Percentiles rank a stretch among this genome's conserved stretches.
Evolutionary conservation across 2,329 filamentous ascomycete genomes (phyloP).

Genomic region (Fusarium liriodendri): DNA sequence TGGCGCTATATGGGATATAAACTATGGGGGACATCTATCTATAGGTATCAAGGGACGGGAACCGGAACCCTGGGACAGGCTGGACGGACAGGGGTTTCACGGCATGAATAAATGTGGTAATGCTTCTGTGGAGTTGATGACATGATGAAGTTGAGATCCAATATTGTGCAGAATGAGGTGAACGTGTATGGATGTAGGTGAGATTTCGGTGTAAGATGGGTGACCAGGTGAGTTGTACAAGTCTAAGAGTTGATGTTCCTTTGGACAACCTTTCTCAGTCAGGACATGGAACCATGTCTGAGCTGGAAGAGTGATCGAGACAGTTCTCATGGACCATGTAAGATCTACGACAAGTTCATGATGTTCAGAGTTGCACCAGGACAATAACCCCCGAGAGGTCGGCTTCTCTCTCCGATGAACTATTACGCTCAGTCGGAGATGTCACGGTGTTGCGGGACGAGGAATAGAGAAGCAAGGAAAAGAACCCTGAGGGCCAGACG

Average conservation of each 20-base stretch:
- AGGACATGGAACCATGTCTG: not conserved
- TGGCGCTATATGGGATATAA: slow-evolving; percentile 27
- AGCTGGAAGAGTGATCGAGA: not conserved
- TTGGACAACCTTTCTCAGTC: not conserved
- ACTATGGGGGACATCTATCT: not conserved
- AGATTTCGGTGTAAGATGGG: not conserved
- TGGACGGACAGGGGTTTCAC: slow-evolving; percentile 13
- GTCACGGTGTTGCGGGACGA: slow-evolving; percentile 26
- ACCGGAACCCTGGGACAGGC: slow-evolving; percentile 7
- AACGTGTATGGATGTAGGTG: not conserved
- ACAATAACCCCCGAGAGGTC: slow-evolving; percentile 4
- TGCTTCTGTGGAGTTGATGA: not conserved
- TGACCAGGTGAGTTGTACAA: not conserved
- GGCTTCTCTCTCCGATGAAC: slow-evolving; percentile 12
- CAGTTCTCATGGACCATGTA: not conserved
- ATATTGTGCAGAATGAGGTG: not conserved
- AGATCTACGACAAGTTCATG: not conserved
- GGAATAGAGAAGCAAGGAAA: not conserved
- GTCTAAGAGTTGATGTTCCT: not conserved
- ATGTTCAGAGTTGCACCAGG: not conserved
- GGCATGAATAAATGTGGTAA: slow-evolving; percentile 8
- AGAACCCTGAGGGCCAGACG: slow-evolving; percentile 31
- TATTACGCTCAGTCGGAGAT: slow-evolving; percentile 9
- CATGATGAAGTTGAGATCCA: not conserved
- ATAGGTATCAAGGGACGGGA: not conserved